Conservation (phyloP, 805 yeast species). For the Teunomyces barrocoloradensis region DNA sequence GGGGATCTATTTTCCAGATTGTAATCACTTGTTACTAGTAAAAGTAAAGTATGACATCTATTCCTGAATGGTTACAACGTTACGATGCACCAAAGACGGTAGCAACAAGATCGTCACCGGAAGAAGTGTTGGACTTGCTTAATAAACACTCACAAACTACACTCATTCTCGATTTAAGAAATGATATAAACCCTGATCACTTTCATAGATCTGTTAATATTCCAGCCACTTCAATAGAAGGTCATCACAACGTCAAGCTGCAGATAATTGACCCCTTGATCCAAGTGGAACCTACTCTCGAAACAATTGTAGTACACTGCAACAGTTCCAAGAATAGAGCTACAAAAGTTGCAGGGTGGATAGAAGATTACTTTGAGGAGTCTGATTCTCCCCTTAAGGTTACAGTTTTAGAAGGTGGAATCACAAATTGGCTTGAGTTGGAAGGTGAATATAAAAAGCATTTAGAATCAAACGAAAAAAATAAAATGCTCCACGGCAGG, state of each 20-base stretch:
- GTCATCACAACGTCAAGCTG: constrained; percentile 12
- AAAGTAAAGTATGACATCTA: neutral
- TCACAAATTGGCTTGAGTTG: constrained; percentile 19
- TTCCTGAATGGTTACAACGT: constrained; percentile 9
- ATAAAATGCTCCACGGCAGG: constrained; percentile 36
- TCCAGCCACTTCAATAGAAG: constrained; percentile 19
- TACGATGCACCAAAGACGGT: constrained; percentile 8
- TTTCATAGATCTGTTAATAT: constrained; percentile 16
- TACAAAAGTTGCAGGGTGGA: constrained; percentile 21
- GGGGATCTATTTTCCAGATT: neutral
- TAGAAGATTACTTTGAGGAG: constrained; percentile 15
- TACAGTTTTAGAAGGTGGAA: constrained; percentile 21
- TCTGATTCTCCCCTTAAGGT: constrained; percentile 14
- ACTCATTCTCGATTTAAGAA: constrained; percentile 19
- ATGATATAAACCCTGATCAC: constrained; percentile 14
- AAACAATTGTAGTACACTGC: constrained; percentile 18
- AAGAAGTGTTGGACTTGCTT: constrained; percentile 14
- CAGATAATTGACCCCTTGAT: constrained; percentile 13
- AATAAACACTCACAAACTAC: constrained; percentile 9
- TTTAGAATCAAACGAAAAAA: constrained; percentile 6
- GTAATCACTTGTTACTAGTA: neutral
- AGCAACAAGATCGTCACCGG: constrained; percentile 6
- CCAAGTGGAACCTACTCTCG: constrained; percentile 9
- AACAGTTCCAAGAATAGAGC: constrained; percentile 21
- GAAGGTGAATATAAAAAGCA: constrained; percentile 6